phyloP scores from a whole-genome alignment of 352 stramenopile genomes.

The Globisporangium alternatum region DNA sequence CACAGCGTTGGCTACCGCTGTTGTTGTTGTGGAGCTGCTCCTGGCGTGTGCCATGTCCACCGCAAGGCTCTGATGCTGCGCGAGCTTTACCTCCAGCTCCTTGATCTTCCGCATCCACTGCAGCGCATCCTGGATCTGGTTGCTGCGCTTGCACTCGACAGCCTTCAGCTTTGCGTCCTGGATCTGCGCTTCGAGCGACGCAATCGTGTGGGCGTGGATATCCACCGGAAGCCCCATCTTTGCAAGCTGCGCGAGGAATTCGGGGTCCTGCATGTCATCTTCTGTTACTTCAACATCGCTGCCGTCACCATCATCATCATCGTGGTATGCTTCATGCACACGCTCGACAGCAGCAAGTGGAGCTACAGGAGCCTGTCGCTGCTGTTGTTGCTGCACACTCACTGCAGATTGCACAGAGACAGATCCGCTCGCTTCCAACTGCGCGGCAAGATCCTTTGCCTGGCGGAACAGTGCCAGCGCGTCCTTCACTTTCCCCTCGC shows the following conservation, averaged over 20 bases:
- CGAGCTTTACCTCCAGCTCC: conserved; percentile 42
- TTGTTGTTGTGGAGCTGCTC: background rate
- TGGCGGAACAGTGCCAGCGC: conserved; percentile 59
- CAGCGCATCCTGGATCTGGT: conserved; percentile 54
- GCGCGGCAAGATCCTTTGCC: conserved; percentile 48
- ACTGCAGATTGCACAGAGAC: background rate
- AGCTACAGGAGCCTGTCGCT: background rate
- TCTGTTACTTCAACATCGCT: conserved; percentile 65
- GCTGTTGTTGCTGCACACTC: too few relatives aligned
- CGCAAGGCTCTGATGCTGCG: background rate
- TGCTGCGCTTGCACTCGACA: conserved; percentile 50
- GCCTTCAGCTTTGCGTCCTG: conserved; percentile 41
- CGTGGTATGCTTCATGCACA: background rate
- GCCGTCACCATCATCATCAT: conserved; percentile 27
- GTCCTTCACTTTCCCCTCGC: conserved; percentile 44
- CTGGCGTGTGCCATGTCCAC: too few relatives aligned
- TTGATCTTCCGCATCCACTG: conserved; percentile 59
- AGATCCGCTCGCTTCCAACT: conserved; percentile 8
- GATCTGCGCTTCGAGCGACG: conserved; percentile 44
- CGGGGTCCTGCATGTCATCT: conserved; percentile 72
- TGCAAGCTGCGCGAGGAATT: conserved; percentile 59
- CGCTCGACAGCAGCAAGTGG: background rate
- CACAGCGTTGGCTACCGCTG: background rate
- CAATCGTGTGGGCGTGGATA: conserved; percentile 13
- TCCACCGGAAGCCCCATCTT: conserved; percentile 37